Percentiles rank a stretch among this genome's conserved stretches.
phyloP scores from a whole-genome alignment of 208 protist species.

The Eutreptiella sp. region DNA sequence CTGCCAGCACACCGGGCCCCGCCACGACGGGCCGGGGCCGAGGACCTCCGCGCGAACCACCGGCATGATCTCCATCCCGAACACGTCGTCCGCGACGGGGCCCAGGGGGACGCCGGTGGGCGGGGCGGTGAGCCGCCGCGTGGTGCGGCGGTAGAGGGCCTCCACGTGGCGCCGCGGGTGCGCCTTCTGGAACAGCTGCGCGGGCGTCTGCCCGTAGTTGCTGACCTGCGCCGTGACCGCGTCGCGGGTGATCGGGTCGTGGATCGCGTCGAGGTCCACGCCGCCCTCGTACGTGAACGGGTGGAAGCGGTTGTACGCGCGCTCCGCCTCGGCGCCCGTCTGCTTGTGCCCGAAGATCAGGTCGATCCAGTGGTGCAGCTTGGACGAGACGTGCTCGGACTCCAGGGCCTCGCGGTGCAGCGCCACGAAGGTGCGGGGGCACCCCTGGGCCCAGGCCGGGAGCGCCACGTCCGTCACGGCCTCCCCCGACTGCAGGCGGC shows the following conservation, averaged over 20 bases:
- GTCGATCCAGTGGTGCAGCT: conserved; percentile 83
- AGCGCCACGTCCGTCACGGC: conserved; percentile 50
- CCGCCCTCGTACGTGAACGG: conserved; percentile 63
- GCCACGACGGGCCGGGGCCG: too few relatives aligned
- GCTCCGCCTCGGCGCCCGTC: conserved; percentile 46
- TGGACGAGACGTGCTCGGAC: conserved; percentile 54
- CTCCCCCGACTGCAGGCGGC: conserved; percentile 40
- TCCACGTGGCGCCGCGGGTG: conserved; percentile 26
- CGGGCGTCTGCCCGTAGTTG: conserved; percentile 55
- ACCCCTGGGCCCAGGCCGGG: conserved; percentile 51
- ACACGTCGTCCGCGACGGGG: too few relatives aligned
- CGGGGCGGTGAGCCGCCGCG: background rate
- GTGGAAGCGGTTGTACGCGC: conserved; percentile 74
- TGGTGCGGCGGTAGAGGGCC: background rate
- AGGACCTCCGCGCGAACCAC: too few relatives aligned
- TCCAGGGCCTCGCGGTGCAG: conserved; percentile 53
- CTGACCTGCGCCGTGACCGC: conserved; percentile 45
- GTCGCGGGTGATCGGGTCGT: conserved; percentile 39
- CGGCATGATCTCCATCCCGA: too few relatives aligned
- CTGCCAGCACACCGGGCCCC: too few relatives aligned
- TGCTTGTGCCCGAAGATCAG: conserved; percentile 86
- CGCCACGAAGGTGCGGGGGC: conserved; percentile 14
- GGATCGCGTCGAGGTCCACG: conserved; percentile 43
- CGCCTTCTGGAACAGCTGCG: conserved; percentile 39
- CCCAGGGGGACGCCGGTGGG: background rate